Evolutionary conservation across 1,284 basidiomycete genomes (phyloP), one percentile per base, ranked within the genome.

Genomic region (Polyporus tsugae): DNA sequence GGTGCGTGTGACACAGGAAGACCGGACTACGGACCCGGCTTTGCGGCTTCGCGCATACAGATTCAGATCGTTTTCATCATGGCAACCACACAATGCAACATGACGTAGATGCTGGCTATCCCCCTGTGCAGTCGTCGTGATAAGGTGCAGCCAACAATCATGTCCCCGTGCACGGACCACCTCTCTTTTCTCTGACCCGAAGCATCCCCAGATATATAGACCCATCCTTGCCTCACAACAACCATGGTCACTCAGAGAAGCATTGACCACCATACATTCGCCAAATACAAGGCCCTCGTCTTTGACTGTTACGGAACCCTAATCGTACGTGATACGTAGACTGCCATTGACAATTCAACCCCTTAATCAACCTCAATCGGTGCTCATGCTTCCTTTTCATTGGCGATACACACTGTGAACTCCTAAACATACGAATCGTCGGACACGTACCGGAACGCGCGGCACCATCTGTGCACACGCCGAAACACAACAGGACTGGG

Each of bases 291-390:
- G 61, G 76, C 74, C 41, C 73, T 80, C 57, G 65, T 78, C 64
- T 80, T 80, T 53, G 91, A 93, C 73, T 89, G 91, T 68, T 93
- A 92, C 72, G 90, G 89, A 15, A 93, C 91, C 1, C 84, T 93
- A 55, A 79, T 87, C 42, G 87, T 89, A 75, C 64, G 84, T 78
- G 33, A 55, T 29, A 4, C 22, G 10, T 25, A 29, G 29, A 29
- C 19, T n/a, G 10, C 35, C 17, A 17, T 49, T n/a, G 10, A 29
- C 29, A 2, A 29, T 29, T 29, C 1, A 29, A 1, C 29, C 29
- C 6, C 46, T n/a, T 49, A n/a, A 49, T 49, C n/a, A 1, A 49
- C n/a, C 22, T 22, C 17, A 7, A 6, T 39, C 39, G 39, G 39
- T 39, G 9, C 39, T 39, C 39, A 17, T 25, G 13, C n/a, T n/a